These are phyloP conservation scores for Hypsizygus ulmarius DNA, from an alignment of 1,284 basidiomycete species.

Conservation along the genomic window DNA sequence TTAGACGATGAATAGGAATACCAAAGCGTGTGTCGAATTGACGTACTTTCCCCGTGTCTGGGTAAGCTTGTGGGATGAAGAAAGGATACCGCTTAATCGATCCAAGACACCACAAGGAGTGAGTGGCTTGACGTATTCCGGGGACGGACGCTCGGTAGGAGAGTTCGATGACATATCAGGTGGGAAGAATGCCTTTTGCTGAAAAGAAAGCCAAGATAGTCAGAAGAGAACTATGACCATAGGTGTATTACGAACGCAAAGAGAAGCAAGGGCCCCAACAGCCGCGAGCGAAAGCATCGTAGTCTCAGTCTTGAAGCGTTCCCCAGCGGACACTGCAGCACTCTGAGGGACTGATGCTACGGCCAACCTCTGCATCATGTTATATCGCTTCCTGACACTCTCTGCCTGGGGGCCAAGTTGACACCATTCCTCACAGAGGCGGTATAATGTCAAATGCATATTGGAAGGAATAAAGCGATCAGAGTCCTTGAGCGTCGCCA, in stretches of 20 bases:
- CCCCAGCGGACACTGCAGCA: constrained; percentile 54
- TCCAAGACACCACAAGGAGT: constrained; percentile 55
- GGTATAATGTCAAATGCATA: constrained; percentile 79
- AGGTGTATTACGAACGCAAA: constrained; percentile 62
- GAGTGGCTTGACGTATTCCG: constrained; percentile 53
- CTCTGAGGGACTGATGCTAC: constrained; percentile 49
- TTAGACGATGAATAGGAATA: constrained; percentile 18
- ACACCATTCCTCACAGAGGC: constrained; percentile 93
- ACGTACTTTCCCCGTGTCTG: constrained; percentile 64
- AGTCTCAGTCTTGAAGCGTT: constrained; percentile 73
- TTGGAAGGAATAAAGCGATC: constrained; percentile 78
- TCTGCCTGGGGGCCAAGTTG: constrained; percentile 79
- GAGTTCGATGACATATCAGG: constrained; percentile 58
- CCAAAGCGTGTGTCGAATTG: not conserved
- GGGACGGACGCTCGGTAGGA: constrained; percentile 52
- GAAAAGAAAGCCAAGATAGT: constrained; percentile 10
- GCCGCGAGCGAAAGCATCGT: constrained; percentile 73
- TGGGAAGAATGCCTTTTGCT: constrained; percentile 77
- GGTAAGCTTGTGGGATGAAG: constrained; percentile 50
- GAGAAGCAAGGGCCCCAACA: constrained; percentile 79
- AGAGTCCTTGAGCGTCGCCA: constrained; percentile 69
- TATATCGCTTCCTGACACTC: constrained; percentile 69
- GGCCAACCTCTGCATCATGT: constrained; percentile 72
- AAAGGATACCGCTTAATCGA: constrained; percentile 64
- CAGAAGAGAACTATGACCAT: not conserved